Conservation (phyloP, 148 eudicot species). For the Cornus florida region DNA sequence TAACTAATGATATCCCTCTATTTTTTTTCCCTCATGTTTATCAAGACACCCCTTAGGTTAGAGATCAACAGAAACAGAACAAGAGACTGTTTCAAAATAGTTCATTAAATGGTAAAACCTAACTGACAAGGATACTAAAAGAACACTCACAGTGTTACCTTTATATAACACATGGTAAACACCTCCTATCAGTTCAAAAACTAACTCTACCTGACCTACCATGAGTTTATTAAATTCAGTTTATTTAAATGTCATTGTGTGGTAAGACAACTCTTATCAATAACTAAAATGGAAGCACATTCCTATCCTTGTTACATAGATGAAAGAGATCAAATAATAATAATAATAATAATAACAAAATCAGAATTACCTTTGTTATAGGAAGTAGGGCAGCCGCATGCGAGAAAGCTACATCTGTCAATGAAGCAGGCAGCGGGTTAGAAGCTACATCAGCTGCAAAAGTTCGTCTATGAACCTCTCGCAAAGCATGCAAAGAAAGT, state of each 20-base stretch:
- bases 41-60: too few relatives aligned
- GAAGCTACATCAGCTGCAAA: conserved; percentile 92
- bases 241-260: too few relatives aligned
- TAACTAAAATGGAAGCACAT: too few relatives aligned
- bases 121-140: background rate
- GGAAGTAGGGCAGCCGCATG: conserved; percentile 99
- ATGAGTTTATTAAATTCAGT: too few relatives aligned
- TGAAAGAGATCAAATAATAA: too few relatives aligned
- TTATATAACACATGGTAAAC: background rate
- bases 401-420: conserved; percentile 97
- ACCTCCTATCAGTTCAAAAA: background rate
- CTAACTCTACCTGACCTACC: background rate
- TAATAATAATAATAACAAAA: background rate
- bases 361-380: conserved; percentile 73
- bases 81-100: background rate
- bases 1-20: too few relatives aligned
- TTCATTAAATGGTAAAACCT: background rate
- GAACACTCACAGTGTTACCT: background rate
- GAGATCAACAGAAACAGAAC: background rate
- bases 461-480: conserved; percentile 94
- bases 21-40: too few relatives aligned
- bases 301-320: background rate
- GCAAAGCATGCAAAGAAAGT: conserved; percentile 96
- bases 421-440: conserved; percentile 88
- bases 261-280: too few relatives aligned